Evolutionary conservation across 768 basidiomycete genomes (phyloP), one percentile per base, ranked within the genome.

Genomic region (Mycena rebaudengoi): DNA sequence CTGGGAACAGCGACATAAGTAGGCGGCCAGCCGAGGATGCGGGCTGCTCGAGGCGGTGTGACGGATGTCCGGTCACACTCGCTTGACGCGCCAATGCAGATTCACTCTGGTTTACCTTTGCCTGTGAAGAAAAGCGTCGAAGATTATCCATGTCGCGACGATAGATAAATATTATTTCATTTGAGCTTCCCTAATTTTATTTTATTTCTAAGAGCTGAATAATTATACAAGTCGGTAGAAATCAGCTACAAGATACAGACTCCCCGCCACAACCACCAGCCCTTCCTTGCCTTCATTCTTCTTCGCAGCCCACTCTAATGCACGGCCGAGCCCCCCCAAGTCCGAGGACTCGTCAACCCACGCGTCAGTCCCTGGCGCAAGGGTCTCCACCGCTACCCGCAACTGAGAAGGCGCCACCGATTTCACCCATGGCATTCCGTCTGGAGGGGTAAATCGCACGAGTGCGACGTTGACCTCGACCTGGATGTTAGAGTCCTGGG

Each of bases 371-470:
- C 75, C 76, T 6, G 84, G 83, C 4, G 78, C 72, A 5, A 90
- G 76, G 30, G 64, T 64, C 43, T 60, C 64, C 20, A 89, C 85
- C 0, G 80, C 82, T 16, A 77, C 76, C 21, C 71, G 76, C 54
- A 96, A 68, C 48, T 86, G 84, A 2, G 74, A 74, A 4, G 85
- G 81, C 7, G 85, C 73, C 0, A 90, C 89, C 4, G 89, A 79
- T 35, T 80, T 84, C 25, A 99, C 89, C 98, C 98, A 99, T 0
- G 96, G 94, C 98, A 99, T 99, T 3, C 90, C 93, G 4, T 90
- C 92, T 0, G 95, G 92, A 5, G 86, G 87, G 2, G 88, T 83
- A 74, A 96, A 97, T 16, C 75, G 74, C 21, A 91, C 71, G 1
- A 88, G 78, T 3, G 89, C 90, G 20, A 91, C 80, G 23, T 74